Base-by-base conservation (phyloP, 257 asterid genomes). In the Solanum commersonii region DNA sequence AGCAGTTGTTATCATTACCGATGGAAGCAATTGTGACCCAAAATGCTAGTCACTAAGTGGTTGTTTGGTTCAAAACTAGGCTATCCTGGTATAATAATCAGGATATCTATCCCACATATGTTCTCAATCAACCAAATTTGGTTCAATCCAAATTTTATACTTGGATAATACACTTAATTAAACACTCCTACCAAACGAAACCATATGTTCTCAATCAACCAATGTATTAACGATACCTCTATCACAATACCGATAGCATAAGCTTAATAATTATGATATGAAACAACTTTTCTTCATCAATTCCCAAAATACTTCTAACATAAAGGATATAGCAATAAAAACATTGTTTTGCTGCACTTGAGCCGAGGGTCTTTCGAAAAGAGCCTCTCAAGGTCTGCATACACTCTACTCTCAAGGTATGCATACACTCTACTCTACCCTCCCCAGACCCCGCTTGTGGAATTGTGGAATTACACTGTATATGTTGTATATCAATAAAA, bases 391-490 rank as follows among this genome's bases (percentile, higher is more conserved):
- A 49, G 8, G 59, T 14, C 0, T 52, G 23, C 0, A 40, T 40
- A 1, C 44, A 40, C 44, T 40, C 42, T 38, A 5, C 63, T 16
- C n/a, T 52, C 14, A 49, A 49, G 8, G 59, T 14, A 0, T 52
- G 23, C 0, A 40, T 40, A 1, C 44, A 40, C 44, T 16, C n/a
- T 52, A 8, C 63, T 52, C 23, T 16, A 52, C 3, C 10, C 63
- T 52, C 23, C 0, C 4, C 0, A 52, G 0, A 52, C 10, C 0
- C 10, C 10, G 1, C n/a, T 16, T 22, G 5, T 22, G 6, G 13
- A 23, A 60, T 16, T 22, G 5, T 22, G 6, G 13, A 23, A 60
- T 60, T 60, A 60, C 27, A 8, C 27, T 0, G 1, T 22, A 1
- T 60, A 60, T 1, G 70, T 23, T 60, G 6, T 60, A 60, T 23